phyloP scores from a whole-genome alignment of 306 rosid species.

The Benincasa hispida region DNA sequence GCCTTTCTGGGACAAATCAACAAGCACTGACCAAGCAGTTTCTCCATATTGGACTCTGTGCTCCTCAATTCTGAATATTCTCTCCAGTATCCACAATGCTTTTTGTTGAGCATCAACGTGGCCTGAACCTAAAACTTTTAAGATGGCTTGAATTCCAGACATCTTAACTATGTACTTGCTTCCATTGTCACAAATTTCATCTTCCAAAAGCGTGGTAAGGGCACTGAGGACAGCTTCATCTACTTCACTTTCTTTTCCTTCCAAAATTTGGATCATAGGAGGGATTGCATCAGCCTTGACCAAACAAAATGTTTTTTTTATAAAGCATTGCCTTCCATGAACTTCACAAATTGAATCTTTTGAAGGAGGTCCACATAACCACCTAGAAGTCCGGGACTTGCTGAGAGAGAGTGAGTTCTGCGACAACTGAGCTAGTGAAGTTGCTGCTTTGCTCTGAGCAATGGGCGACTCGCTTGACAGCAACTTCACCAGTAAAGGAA shows the following conservation, averaged over 20 bases:
- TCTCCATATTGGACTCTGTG: constrained; percentile 42
- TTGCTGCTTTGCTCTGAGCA: constrained; percentile 63
- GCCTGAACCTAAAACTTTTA: constrained; percentile 40
- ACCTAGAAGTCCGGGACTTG: constrained; percentile 37
- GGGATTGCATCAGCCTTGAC: constrained; percentile 66
- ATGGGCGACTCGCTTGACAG: constrained; percentile 44
- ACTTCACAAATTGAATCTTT: constrained; percentile 49
- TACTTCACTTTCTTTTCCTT: constrained; percentile 48
- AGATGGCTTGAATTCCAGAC: constrained; percentile 44
- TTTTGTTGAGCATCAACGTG: constrained; percentile 58
- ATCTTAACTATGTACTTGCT: constrained; percentile 44
- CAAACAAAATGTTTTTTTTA: constrained; percentile 62
- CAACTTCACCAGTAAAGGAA: constrained; percentile 60
- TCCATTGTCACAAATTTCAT: constrained; percentile 71
- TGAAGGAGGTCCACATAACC: constrained; percentile 60
- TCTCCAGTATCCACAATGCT: constrained; percentile 75
- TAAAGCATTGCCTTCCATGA: constrained; percentile 53
- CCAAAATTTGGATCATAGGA: constrained; percentile 47
- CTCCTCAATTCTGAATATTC: constrained; percentile 57
- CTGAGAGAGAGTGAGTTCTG: constrained; percentile 51
- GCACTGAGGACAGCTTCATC: constrained; percentile 61
- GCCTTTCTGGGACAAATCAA: constrained; percentile 64
- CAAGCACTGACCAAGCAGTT: constrained; percentile 65
- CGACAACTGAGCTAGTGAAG: constrained; percentile 64
- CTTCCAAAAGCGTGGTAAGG: constrained; percentile 62